These are phyloP conservation scores for Prunus dulcis DNA, from an alignment of 306 rosid genomes.

Conservation along the genomic window DNA sequence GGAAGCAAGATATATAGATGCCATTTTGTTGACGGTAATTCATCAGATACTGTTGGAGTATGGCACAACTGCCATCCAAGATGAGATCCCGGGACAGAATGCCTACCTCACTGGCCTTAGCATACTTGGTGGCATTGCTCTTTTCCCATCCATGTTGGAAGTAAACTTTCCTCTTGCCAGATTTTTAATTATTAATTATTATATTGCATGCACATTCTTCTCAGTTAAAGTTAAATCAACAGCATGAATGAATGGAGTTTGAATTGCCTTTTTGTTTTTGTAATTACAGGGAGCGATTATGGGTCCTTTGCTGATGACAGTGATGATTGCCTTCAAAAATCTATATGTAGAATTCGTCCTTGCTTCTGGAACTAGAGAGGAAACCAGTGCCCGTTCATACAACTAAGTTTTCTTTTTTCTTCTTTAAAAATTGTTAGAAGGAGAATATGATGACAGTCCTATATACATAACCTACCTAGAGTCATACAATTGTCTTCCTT, in stretches of 20 bases:
- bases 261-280: background rate
- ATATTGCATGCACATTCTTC: no score
- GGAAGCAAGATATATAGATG: constrained; percentile 35
- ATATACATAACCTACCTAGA: background rate
- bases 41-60: constrained; percentile 40
- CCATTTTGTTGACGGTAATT: constrained; percentile 24
- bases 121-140: constrained; percentile 41
- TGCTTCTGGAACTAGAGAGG: constrained; percentile 13
- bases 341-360: constrained; percentile 38
- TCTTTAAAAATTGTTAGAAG: background rate
- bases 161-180: constrained; percentile 2
- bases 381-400: background rate
- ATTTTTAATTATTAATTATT: no score
- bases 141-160: constrained; percentile 36
- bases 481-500: background rate
- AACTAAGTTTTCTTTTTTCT: background rate
- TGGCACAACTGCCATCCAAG: constrained; percentile 36
- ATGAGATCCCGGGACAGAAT: constrained; percentile 43
- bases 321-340: constrained; percentile 38
- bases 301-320: constrained; percentile 43
- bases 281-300: constrained; percentile 33
- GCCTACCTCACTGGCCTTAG: constrained; percentile 42
- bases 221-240: no score
- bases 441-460: background rate
- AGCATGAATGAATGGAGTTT: background rate